A percentile compares a stretch with the other conserved stretches of the same genome.
These are phyloP conservation scores for Paraphysoderma sedebokerense DNA, from an alignment of 371 early-diverging fungal species.

Conservation along the genomic window DNA sequence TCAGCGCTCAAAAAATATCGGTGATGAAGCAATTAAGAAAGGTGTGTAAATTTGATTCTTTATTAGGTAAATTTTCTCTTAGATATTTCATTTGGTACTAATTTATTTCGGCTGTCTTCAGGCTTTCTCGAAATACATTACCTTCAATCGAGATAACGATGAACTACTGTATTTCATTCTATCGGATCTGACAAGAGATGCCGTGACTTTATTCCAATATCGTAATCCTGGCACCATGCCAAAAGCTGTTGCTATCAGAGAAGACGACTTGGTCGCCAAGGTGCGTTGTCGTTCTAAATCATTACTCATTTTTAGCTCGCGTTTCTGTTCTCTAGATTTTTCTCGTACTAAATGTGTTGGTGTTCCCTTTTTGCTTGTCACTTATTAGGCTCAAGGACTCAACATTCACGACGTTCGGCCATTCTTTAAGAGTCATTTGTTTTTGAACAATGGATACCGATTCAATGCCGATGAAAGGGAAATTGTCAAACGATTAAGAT, in stretches of 20 bases:
- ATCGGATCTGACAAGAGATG: slow-evolving; percentile 53
- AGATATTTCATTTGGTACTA: not conserved
- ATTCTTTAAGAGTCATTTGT: slow-evolving; percentile 19
- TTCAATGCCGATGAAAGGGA: too few relatives aligned
- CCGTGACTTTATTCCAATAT: slow-evolving; percentile 48
- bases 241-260: slow-evolving; percentile 23
- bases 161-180: slow-evolving; percentile 61
- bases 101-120: slow-evolving; percentile 7
- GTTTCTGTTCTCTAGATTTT: slow-evolving; percentile 16
- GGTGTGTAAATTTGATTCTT: too few relatives aligned
- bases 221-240: slow-evolving; percentile 34
- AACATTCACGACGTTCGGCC: slow-evolving; percentile 42
- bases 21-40: slow-evolving; percentile 64
- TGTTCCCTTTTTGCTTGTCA: slow-evolving; percentile 6
- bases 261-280: slow-evolving; percentile 15
- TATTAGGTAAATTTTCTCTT: too few relatives aligned
- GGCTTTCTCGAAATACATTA: slow-evolving; percentile 74
- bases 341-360: slow-evolving; percentile 38
- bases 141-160: slow-evolving; percentile 50
- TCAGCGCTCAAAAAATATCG: slow-evolving; percentile 91
- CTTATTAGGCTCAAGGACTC: slow-evolving; percentile 25
- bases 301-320: slow-evolving; percentile 13
- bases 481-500: too few relatives aligned
- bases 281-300: slow-evolving; percentile 8
- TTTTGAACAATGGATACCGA: not conserved